phyloP scores from a whole-genome alignment of 441 rosid species.

The Viola pubescens region DNA sequence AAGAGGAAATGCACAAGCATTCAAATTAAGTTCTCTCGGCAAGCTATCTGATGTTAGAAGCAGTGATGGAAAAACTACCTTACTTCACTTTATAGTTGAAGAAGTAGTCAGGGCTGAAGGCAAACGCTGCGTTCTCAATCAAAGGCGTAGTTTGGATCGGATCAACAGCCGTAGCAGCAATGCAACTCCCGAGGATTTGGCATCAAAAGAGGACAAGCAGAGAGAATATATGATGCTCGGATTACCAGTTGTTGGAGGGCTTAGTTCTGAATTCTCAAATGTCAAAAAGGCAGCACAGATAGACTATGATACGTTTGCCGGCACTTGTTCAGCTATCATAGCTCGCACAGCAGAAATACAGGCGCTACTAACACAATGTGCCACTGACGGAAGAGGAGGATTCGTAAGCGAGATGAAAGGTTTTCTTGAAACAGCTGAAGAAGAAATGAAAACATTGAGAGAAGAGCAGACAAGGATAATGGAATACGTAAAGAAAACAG shows the following conservation, averaged over 20 bases:
- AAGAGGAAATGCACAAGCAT: slow-evolving; percentile 90
- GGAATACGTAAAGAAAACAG: slow-evolving; percentile 59
- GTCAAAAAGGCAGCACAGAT: slow-evolving; percentile 71
- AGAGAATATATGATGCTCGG: slow-evolving; percentile 65
- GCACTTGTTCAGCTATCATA: slow-evolving; percentile 42
- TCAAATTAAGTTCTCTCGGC: slow-evolving; percentile 55
- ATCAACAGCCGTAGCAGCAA: slow-evolving; percentile 22
- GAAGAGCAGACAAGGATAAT: slow-evolving; percentile 49
- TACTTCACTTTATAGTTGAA: slow-evolving; percentile 84
- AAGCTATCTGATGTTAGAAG: slow-evolving; percentile 87
- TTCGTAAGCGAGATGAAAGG: slow-evolving; percentile 54
- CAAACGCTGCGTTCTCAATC: slow-evolving; percentile 46
- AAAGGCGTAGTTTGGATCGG: slow-evolving; percentile 38
- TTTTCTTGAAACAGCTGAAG: slow-evolving; percentile 52
- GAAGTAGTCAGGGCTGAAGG: slow-evolving; percentile 79
- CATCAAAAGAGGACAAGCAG: slow-evolving; percentile 45
- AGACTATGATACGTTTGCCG: slow-evolving; percentile 44
- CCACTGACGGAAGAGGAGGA: slow-evolving; percentile 32
- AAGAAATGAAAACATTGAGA: slow-evolving; percentile 38
- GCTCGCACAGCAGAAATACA: slow-evolving; percentile 41
- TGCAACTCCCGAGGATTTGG: slow-evolving; percentile 12
- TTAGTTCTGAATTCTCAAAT: slow-evolving; percentile 58
- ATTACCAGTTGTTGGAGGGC: slow-evolving; percentile 74
- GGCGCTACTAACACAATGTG: slow-evolving; percentile 27
- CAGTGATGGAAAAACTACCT: slow-evolving; percentile 64